A percentile compares a stretch with the other conserved stretches of the same genome.
phyloP scores from a whole-genome alignment of 305 asterid genomes.

The Solanum aculeatissimum region DNA sequence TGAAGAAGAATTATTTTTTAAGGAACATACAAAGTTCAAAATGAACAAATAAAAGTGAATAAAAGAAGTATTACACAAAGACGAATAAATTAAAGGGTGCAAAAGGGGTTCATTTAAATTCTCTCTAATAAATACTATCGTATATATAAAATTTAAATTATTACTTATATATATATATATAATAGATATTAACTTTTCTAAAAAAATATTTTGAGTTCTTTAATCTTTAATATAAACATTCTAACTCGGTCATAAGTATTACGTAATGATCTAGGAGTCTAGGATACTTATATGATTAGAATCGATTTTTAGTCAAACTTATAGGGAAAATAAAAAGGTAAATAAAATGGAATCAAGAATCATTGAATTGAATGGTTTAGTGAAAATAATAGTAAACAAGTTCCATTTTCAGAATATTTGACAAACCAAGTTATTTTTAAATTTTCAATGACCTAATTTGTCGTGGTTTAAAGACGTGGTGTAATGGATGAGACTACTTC shows the following conservation, averaged over 20 bases:
- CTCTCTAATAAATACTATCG: background rate
- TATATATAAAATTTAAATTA: background rate
- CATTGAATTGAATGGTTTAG: background rate
- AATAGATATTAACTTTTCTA: too few species aligned
- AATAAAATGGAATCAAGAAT: background rate
- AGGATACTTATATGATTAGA: background rate
- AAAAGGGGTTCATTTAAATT: background rate
- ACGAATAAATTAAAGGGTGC: background rate
- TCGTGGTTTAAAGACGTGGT: too few species aligned
- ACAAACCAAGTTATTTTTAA: background rate
- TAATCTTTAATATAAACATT: background rate
- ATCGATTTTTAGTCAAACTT: background rate
- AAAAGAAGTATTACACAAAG: background rate
- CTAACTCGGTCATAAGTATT: background rate
- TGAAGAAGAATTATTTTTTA: too few species aligned
- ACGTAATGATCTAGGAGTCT: background rate
- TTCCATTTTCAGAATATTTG: background rate
- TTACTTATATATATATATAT: too few species aligned
- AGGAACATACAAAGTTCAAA: too few species aligned
- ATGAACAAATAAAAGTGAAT: too few species aligned
- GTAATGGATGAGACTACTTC: too few species aligned
- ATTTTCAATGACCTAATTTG: background rate
- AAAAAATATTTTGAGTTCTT: background rate
- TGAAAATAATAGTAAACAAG: background rate
- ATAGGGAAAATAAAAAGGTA: background rate